A percentile compares a stretch with the other conserved stretches of the same genome.
phyloP scores from a whole-genome alignment of 2,329 filamentous ascomycete genomes.

The Rhexocercosporidium sp. region DNA sequence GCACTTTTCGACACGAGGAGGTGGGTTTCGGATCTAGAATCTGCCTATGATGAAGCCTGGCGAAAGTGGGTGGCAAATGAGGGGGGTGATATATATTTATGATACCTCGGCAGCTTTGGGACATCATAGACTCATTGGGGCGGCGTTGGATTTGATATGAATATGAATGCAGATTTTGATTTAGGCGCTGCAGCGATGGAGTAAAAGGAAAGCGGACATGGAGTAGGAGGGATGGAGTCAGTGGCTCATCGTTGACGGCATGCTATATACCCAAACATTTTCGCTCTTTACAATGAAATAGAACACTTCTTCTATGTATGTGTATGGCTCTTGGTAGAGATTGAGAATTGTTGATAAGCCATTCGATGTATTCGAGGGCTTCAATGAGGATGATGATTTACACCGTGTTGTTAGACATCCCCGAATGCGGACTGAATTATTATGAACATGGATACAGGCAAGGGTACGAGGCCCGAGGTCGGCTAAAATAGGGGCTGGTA shows the following conservation, averaged over 20 bases:
- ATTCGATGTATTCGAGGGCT: too few species aligned
- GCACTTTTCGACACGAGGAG: conserved; percentile 88
- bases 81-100: conserved; percentile 90
- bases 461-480: too few species aligned
- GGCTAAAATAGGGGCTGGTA: neutral
- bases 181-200: neutral
- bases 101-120: neutral
- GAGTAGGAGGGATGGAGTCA: neutral
- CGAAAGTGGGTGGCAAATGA: conserved; percentile 82
- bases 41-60: conserved; percentile 90
- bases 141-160: neutral
- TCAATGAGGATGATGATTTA: too few species aligned
- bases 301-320: neutral
- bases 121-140: conserved; percentile 1
- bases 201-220: too few species aligned
- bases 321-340: neutral
- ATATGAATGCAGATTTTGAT: neutral
- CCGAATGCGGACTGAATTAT: too few species aligned
- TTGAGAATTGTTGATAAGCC: too few species aligned
- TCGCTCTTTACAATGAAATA: neutral
- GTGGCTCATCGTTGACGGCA: neutral
- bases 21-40: conserved; percentile 90
- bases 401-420: too few species aligned
- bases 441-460: too few species aligned
- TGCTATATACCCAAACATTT: conserved; percentile 3